Conservation (phyloP, 768 basidiomycete genomes). For the Mycena albidolilacea region DNA sequence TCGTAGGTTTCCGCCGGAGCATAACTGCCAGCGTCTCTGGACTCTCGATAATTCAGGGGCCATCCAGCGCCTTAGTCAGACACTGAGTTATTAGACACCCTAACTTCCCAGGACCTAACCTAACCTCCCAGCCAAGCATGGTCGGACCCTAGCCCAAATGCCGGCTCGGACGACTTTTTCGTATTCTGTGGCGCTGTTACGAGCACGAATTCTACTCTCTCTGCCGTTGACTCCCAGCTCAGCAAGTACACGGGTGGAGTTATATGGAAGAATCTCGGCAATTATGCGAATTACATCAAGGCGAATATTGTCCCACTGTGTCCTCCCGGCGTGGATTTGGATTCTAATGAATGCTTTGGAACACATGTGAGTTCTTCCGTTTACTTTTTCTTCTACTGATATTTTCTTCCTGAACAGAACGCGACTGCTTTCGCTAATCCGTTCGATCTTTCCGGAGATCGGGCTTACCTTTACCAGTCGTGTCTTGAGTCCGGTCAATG, state of each 20-base stretch:
- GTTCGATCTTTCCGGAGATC: slow-evolving; percentile 29
- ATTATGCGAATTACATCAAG: slow-evolving; percentile 35
- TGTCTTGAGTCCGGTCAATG: slow-evolving; percentile 28
- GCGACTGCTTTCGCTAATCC: slow-evolving; percentile 22
- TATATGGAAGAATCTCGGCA: slow-evolving; percentile 32
- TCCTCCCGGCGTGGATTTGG: slow-evolving; percentile 31
- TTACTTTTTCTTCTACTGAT: slow-evolving; percentile 11
- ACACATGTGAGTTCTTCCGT: slow-evolving; percentile 24
- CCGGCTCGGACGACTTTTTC: slow-evolving; percentile 30
- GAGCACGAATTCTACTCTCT: slow-evolving; percentile 25
- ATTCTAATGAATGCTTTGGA: slow-evolving; percentile 34
- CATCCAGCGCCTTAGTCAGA: no score
- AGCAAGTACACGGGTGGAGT: slow-evolving; percentile 30
- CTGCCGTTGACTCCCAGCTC: slow-evolving; percentile 28
- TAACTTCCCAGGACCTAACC: no score
- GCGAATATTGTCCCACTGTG: slow-evolving; percentile 25
- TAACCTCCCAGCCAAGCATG: no score
- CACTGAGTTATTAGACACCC: no score
- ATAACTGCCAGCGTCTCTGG: no score
- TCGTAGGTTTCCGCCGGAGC: no score
- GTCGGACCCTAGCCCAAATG: no score
- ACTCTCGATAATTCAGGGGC: no score
- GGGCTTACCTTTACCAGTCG: slow-evolving; percentile 32
- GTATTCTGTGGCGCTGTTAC: slow-evolving; percentile 31
- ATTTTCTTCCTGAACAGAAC: slow-evolving; percentile 23